Base-by-base conservation (phyloP, 2,329 filamentous ascomycete species). In the Paraphaeosphaeria sporulosa region DNA sequence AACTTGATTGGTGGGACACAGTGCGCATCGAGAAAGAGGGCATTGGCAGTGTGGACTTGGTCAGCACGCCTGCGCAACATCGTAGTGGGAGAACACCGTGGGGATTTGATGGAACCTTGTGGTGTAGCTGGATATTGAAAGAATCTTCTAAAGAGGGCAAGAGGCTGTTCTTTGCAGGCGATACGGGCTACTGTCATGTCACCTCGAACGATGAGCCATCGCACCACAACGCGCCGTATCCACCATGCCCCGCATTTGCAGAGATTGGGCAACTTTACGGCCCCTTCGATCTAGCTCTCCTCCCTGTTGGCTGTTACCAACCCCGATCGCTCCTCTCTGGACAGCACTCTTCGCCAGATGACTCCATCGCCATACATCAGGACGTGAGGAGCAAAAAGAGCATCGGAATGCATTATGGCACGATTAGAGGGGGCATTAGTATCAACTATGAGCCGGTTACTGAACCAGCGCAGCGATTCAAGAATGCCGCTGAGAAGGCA, bases 391-490 rank as follows among this genome's bases (percentile, higher is more conserved):
- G 81, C 55, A 81, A 76, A 69, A 79, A 78, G 63, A 83, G 80
- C 34, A 78, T 85, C 27, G 83, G 81, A 0, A 85, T 84, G 83
- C 83, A 85, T 59, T 85, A 80, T 62, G 83, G 83, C 0, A 84
- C 82, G 0, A 77, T 84, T 0, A 65, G 82, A 55, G 81, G 82
- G 17, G 78, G 76, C 0, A 66, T 83, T 4, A 81, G 78, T 44
- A 78, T 72, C 13, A 75, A 79, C 8, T 84, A 80, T 57, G 83
- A 85, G 61, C 82, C 83, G 54, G 83, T 84, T 1, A 77, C 78
- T 4, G 82, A 83, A 63, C 83, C 83, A 40, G 76, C 80, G 7
- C 68, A 73, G 59, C 68, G 80, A 56, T 85, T 81, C 79, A 78
- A 72, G 62, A 76, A 78, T 51, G 78, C 72, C 10, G 81, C 79